Evolutionary conservation across 2,329 filamentous ascomycete genomes (phyloP).

Genomic region (Fusarium anthophilum): DNA sequence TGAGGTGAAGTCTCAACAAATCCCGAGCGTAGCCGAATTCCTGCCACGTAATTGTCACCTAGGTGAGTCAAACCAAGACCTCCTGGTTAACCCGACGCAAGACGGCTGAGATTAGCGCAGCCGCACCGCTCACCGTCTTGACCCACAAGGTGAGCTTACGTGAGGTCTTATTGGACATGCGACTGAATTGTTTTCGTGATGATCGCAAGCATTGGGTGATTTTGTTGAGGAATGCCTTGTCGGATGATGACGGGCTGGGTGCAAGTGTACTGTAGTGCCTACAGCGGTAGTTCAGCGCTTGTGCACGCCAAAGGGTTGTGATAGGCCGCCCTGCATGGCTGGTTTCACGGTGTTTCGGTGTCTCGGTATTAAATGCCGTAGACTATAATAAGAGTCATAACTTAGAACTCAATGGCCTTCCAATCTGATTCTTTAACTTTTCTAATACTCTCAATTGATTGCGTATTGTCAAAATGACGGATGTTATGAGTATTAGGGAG

Average conservation of each 20-base stretch:
- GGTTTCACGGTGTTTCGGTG: constrained; percentile 13
- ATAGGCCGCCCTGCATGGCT: constrained; percentile 3
- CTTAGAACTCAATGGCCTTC: neutral
- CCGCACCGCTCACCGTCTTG: neutral
- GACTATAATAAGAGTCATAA: constrained; percentile 19
- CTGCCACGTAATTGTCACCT: constrained; percentile 23
- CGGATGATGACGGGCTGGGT: constrained; percentile 10
- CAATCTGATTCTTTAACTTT: neutral
- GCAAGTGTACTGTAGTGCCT: neutral
- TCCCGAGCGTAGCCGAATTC: constrained; percentile 25
- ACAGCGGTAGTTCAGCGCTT: neutral
- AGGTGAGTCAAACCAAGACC: constrained; percentile 28
- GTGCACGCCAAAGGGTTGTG: neutral
- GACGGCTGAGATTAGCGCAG: constrained; percentile 27
- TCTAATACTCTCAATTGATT: neutral
- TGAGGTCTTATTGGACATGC: neutral
- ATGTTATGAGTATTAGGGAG: constrained; percentile 36
- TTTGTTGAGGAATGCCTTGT: constrained; percentile 27
- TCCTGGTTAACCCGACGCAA: constrained; percentile 30
- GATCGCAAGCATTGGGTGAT: neutral
- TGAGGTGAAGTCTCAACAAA: constrained; percentile 11
- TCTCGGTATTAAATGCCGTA: neutral
- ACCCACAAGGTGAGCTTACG: constrained; percentile 21
- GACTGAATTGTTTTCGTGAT: constrained; percentile 22
- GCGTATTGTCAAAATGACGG: constrained; percentile 27